Base-by-base conservation (phyloP, 2,329 filamentous ascomycete genomes). In the Helicocarpus griseus region DNA sequence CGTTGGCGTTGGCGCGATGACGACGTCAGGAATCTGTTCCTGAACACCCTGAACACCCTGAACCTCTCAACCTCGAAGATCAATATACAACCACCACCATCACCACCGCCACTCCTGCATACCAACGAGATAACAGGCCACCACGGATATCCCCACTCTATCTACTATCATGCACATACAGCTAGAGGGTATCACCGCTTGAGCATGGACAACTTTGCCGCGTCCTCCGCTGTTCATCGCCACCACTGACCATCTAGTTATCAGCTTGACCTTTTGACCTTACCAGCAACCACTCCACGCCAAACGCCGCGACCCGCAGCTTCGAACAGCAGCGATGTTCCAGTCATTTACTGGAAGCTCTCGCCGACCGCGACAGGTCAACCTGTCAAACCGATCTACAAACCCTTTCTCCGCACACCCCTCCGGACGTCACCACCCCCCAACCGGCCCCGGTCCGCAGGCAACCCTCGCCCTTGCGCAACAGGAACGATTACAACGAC, bases 301-400 rank as follows among this genome's bases (percentile, higher is more conserved):
- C n/a, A n/a, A n/a, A n/a, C n/a, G n/a, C 52, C 49, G 54, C 33
- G 13, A 31, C 46, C 22, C 14, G 11, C 44, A 43, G 53, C 57
- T n/a, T 28, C 29, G 4, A n/a, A 44, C 14, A 29, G 8, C 41
- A 44, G 66, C 64, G 60, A 96, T 96, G 91, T 94, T 93, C 72
- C 84, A 86, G 55, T 89, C 86, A 50, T 98, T 98, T 73, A 93
- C 87, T 22, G 93, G 93, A 60, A 87, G 74, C 70, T 87, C 89
- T 61, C 84, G 88, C 63, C 86, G 87, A 59, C 85, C 86, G 55
- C 85, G 93, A 58, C 90, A 96, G 67, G 89, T 97, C 65, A 96
- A 97, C 70, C 83, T 98, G 55, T 93, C 89, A 58, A 93, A 89
- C 56, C 85, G 90, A 60, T 81, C 81, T 58, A 75, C 76, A 48